Evolutionary conservation across 768 basidiomycete genomes (phyloP).

Genomic region (Multifurca ochricompacta): DNA sequence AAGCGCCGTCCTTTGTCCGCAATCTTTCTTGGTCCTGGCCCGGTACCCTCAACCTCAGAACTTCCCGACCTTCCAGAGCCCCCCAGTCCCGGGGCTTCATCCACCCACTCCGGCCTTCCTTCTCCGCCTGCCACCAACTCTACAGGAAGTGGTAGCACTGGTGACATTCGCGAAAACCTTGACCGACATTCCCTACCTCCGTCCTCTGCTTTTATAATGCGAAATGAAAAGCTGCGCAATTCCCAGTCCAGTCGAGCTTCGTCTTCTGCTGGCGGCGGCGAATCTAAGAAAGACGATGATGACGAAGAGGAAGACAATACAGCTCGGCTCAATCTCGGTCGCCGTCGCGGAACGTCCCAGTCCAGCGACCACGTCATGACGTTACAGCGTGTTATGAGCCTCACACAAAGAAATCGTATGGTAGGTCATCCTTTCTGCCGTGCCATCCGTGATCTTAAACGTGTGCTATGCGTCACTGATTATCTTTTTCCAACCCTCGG

Average conservation of each 20-base stretch:
- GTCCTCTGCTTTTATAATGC: slow-evolving; percentile 30
- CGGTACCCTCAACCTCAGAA: slow-evolving; percentile 28
- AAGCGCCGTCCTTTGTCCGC: slow-evolving; percentile 53
- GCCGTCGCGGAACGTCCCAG: slow-evolving; percentile 27
- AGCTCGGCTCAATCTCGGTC: slow-evolving; percentile 35
- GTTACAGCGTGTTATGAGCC: slow-evolving; percentile 59
- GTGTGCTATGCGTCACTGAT: not conserved
- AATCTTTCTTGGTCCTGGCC: slow-evolving; percentile 43
- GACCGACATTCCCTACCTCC: slow-evolving; percentile 29
- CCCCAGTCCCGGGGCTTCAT: slow-evolving; percentile 50
- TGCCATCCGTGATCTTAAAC: not conserved
- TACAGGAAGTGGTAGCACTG: slow-evolving; percentile 54
- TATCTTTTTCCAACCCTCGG: not conserved
- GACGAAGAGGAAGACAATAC: slow-evolving; percentile 58
- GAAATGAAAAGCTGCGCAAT: slow-evolving; percentile 31
- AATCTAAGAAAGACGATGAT: slow-evolving; percentile 42
- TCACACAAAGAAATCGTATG: slow-evolving; percentile 67
- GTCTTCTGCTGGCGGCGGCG: slow-evolving; percentile 34
- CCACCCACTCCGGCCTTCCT: slow-evolving; percentile 58
- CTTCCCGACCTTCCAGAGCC: slow-evolving; percentile 50
- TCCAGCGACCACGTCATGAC: slow-evolving; percentile 48
- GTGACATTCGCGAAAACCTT: slow-evolving; percentile 32
- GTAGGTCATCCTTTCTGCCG: slow-evolving; percentile 36
- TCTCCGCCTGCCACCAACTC: slow-evolving; percentile 84
- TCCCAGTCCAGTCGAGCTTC: slow-evolving; percentile 21